Percentiles rank a stretch among this genome's conserved stretches.
Conservation (phyloP, 1,139 yeast species). For the Candida sp. region DNA sequence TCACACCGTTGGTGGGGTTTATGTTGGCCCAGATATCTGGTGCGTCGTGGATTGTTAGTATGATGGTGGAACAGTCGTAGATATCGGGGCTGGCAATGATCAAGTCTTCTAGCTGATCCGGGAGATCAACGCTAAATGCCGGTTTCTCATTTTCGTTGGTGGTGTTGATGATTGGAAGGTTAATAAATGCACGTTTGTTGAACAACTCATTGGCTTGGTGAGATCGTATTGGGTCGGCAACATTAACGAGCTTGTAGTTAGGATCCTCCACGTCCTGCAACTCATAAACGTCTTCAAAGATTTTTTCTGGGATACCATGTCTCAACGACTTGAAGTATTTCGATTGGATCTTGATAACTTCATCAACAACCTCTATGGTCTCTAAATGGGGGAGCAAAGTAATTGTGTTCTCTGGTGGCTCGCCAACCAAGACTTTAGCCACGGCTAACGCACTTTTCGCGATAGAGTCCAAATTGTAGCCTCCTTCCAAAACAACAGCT, state of each 20-base stretch:
- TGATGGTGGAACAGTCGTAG: conserved; percentile 62
- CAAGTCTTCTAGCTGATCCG: conserved; percentile 64
- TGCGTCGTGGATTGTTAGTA: conserved; percentile 86
- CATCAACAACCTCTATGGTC: conserved; percentile 85
- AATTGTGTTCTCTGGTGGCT: conserved; percentile 84
- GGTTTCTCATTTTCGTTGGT: conserved; percentile 27
- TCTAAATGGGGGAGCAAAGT: conserved; percentile 70
- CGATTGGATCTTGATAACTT: conserved; percentile 81
- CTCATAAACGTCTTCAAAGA: conserved; percentile 47
- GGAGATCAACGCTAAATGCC: conserved; percentile 46
- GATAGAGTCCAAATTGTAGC: conserved; percentile 91
- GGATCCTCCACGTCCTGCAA: conserved; percentile 26
- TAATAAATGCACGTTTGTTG: conserved; percentile 60
- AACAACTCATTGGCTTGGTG: conserved; percentile 67
- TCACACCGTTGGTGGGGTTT: conserved; percentile 79
- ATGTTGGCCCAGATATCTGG: conserved; percentile 92
- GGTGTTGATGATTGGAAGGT: conserved; percentile 61
- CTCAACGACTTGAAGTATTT: conserved; percentile 87
- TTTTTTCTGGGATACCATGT: conserved; percentile 58
- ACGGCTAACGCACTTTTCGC: conserved; percentile 93
- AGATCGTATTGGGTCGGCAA: conserved; percentile 75
- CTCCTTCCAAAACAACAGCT: conserved; percentile 95
- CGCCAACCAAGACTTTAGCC: conserved; percentile 90
- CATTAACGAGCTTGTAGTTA: conserved; percentile 45
- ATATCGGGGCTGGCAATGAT: conserved; percentile 80